These are phyloP conservation scores for fission yeast (Schizosaccharomyces pombe) DNA, from an alignment of 805 yeast genomes.

Conservation along the genomic window DNA sequence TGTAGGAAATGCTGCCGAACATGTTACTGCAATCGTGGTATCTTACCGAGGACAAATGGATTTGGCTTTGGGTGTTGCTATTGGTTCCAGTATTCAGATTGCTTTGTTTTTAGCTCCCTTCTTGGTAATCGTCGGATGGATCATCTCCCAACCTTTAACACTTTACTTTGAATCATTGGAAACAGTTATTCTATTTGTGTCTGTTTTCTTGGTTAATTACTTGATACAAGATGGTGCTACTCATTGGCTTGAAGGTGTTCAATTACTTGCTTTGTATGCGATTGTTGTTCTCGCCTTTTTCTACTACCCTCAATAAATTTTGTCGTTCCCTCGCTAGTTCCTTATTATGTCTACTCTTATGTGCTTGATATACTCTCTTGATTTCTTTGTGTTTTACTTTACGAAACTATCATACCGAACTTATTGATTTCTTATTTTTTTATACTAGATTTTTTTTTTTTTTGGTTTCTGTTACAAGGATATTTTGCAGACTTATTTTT, in stretches of 20 bases:
- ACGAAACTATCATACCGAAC: too few species aligned
- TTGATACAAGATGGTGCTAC: constrained; percentile 72
- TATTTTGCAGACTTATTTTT: too few species aligned
- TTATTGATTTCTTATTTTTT: too few species aligned
- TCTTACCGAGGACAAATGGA: constrained; percentile 95
- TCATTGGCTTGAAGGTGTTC: constrained; percentile 91
- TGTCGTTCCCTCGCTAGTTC: too few species aligned
- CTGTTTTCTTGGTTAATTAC: constrained; percentile 42
- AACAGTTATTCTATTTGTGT: constrained; percentile 71
- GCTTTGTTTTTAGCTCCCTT: constrained; percentile 90
- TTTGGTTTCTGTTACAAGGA: too few species aligned
- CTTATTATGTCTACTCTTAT: too few species aligned
- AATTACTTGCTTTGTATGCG: constrained; percentile 67
- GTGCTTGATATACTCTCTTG: too few species aligned
- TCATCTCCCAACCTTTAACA: constrained; percentile 73
- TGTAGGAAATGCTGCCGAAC: constrained; percentile 97
- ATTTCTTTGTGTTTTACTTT: too few species aligned
- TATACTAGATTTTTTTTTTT: too few species aligned
- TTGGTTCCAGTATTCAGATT: constrained; percentile 87
- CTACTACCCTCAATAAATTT: constrained; percentile 68
- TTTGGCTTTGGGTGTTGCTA: constrained; percentile 86
- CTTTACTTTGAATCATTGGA: constrained; percentile 79
- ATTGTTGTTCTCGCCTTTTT: constrained; percentile 77
- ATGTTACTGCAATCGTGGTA: constrained; percentile 85
- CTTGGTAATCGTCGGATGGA: constrained; percentile 88